Base-by-base conservation (phyloP, 768 basidiomycete genomes). In the Tulasnella sp. region DNA sequence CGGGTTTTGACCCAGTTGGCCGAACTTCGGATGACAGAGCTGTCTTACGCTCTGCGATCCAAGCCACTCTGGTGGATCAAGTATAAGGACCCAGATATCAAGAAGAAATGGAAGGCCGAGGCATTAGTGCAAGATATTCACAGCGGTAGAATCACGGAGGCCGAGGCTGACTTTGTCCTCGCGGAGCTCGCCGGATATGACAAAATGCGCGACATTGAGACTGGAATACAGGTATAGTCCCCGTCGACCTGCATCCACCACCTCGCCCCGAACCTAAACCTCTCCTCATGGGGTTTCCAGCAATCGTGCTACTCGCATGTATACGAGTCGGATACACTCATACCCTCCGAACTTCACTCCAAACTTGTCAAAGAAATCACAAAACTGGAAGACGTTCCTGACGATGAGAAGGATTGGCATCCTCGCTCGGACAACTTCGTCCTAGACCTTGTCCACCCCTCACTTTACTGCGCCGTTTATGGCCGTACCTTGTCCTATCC, bases 371-470 rank as follows among this genome's bases (percentile, higher is more conserved):
- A 22, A 4, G 63, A 49, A 11, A 53, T 62, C 11, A 24, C 42
- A 22, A 25, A 22, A 3, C 66, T 69, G 17, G 66, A 69, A 42
- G 54, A 68, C 34, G 59, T 66, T 0, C 63, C 66, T 0, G 65
- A 65, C 3, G 53, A 51, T 2, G n/a, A 62, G 43, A 66, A 64
- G 41, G 69, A 70, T 61, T 70, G 69, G 69, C 69, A 68, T 45
- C 69, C 52, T 8, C 55, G 64, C n/a, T 66, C 67, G 2, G 59
- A 68, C 38, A 46, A 60, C 17, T 64, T 63, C 24, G 69, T 70
- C 3, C 66, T 69, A 19, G 66, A 68, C 56, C 62, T 69, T 38
- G 63, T 69, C 5, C 68, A 68, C 44, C 66, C 68, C 21, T 63
- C 65, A 24, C 61, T 68, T 42, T 69, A 63, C 60, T 62, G 61